These are phyloP conservation scores for Leccinum broughii DNA, from an alignment of 768 basidiomycete species.

Conservation along the genomic window DNA sequence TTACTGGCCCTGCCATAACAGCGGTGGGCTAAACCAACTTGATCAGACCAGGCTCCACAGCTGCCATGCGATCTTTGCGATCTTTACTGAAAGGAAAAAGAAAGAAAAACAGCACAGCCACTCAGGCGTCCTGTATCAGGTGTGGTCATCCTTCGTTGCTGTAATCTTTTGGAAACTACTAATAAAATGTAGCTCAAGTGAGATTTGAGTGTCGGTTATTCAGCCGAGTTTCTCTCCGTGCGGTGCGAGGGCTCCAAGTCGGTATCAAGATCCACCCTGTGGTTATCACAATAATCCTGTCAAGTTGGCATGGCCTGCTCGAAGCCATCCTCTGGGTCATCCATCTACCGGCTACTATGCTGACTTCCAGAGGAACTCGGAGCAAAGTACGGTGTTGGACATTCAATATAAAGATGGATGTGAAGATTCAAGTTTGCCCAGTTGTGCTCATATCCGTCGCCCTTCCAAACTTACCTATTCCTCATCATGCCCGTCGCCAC, in stretches of 20 bases:
- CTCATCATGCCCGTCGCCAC: slow-evolving; percentile 34
- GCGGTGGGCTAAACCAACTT: not conserved
- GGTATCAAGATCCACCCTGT: slow-evolving; percentile 22
- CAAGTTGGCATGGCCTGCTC: slow-evolving; percentile 2
- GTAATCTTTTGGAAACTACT: not conserved
- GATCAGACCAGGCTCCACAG: not conserved
- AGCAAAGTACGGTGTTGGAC: slow-evolving; percentile 11
- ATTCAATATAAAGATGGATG: slow-evolving; percentile 12
- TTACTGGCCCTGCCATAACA: not conserved
- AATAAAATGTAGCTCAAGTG: not conserved
- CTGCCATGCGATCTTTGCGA: slow-evolving; percentile 1
- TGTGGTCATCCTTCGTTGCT: not conserved
- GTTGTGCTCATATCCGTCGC: slow-evolving; percentile 2
- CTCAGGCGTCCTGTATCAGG: not conserved
- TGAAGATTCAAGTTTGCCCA: not conserved
- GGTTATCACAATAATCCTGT: slow-evolving; percentile 5
- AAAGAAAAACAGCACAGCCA: not conserved
- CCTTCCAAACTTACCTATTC: not conserved
- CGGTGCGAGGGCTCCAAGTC: slow-evolving; percentile 1
- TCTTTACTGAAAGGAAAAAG: no score
- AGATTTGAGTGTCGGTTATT: not conserved
- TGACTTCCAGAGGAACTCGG: slow-evolving; percentile 20
- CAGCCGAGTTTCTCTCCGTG: not conserved
- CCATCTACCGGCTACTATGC: slow-evolving; percentile 8
- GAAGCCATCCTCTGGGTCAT: slow-evolving; percentile 15